Base-by-base conservation (phyloP, 306 rosid species). In the Cicer pinnatifidum region DNA sequence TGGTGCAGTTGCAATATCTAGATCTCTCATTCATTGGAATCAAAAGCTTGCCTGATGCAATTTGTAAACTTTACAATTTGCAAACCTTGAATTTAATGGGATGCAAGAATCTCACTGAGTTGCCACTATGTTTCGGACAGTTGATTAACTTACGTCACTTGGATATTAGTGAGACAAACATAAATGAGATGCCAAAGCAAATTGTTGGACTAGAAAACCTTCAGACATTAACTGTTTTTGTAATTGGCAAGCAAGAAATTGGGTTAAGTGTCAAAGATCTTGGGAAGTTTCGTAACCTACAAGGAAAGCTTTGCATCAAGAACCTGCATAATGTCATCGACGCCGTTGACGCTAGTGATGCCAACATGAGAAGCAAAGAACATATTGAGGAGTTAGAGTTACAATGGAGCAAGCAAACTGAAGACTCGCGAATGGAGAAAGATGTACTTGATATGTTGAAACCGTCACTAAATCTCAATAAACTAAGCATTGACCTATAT, bases 1-100 rank as follows among this genome's bases (percentile, higher is more conserved):
- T 71, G 6, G 41, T 57, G 4, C 67, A 41, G 0, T 72, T 72
- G 67, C 76, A 46, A 0, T 69, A 69, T 50, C 33, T 69, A 5
- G 33, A 69, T 13, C 47, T 69, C 6, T 68, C 73, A 6, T 1
- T 0, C 2, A 48, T 37, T 5, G 0, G 2, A 1, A 33, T 69
- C 46, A 7, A 15, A 48, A 50, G 60, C 1, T 33, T 69, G 61
- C 73, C 73, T 4, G 73, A 48, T 16, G 35, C 47, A 15, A 5
- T 33, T 1, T 47, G 59, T 6, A 35, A 33, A 0, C 60, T 68
- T 53, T 50, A 69, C 47, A 4, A 13, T 3, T 48, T 69, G 61
- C 73, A 68, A 48, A 68, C 33, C 45, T 68, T 68, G 60, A 9
- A 33, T 8, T 41, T 85, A n/a, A 35, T 10, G 0, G 0, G 0